Conservation (phyloP, 2,329 filamentous ascomycete genomes). For the Verticillium klebahnii region DNA sequence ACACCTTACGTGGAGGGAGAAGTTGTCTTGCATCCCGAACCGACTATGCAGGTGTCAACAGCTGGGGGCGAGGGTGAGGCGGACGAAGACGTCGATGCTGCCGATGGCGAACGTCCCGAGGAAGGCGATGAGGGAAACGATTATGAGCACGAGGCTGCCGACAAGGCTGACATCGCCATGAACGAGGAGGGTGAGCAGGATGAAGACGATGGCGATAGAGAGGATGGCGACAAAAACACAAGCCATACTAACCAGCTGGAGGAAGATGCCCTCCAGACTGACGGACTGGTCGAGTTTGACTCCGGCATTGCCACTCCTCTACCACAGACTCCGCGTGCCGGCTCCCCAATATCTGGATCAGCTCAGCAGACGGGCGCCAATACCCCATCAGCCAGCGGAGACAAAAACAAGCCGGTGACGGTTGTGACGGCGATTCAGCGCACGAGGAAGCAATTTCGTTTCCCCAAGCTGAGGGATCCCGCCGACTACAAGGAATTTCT, state of each 20-base stretch:
- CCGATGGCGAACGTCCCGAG: background rate
- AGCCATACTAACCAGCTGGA: conserved; percentile 12
- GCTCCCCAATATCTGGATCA: conserved; percentile 29
- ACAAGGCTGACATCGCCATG: background rate
- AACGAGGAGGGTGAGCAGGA: background rate
- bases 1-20: conserved; percentile 36
- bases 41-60: conserved; percentile 5
- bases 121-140: conserved; percentile 2
- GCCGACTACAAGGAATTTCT: conserved; percentile 44
- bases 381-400: conserved; percentile 26
- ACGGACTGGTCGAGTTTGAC: conserved; percentile 16
- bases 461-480: conserved; percentile 45
- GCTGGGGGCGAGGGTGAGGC: conserved; percentile 8
- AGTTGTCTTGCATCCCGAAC: conserved; percentile 32
- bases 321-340: conserved; percentile 31
- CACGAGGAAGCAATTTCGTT: conserved; percentile 29
- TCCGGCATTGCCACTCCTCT: conserved; percentile 29
- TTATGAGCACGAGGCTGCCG: background rate
- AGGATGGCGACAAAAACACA: conserved; percentile 7
- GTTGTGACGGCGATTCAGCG: background rate
- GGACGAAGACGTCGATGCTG: conserved; percentile 1
- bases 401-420: background rate
- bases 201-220: conserved; percentile 16
- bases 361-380: conserved; percentile 17
- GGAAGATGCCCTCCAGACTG: conserved; percentile 25